Evolutionary conservation across 192 early-diverging fungal species (phyloP), one percentile per base, ranked within the genome.

Genomic region (Coemansia sp.): DNA sequence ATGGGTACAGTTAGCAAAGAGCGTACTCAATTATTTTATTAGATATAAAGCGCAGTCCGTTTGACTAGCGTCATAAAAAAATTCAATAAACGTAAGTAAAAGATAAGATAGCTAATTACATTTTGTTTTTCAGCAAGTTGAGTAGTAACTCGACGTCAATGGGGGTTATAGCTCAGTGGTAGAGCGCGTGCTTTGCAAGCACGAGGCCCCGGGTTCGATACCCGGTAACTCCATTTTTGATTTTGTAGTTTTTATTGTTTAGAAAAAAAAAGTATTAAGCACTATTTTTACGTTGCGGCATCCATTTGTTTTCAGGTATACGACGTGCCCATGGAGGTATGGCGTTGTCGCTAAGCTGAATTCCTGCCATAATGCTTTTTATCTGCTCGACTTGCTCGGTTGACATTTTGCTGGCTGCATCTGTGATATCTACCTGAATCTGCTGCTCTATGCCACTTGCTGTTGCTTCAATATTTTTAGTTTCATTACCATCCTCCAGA

Each of bases 241-340:
- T 65, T 27, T 56, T 64, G 16, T 4, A 9, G n/a, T 9, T 9
- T 48, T 58, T 51, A 14, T 65, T 60, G 6, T 38, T 31, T 31
- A 31, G 4, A 31, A 31, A 38, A 38, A 44, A 44, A 16, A 16
- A 44, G 16, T 2, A 44, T 0, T 44, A 16, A 16, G 1, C 16
- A 38, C 60, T 47, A 31, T 41, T 55, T 34, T 53, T 69, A 60
- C 69, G 63, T n/a, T 34, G 24, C 23, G 77, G 77, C 67, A 80
- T 80, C 77, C 77, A 80, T 10, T 61, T 54, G 21, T 41, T 26
- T 49, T 80, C 77, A 3, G 77, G 77, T 12, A 80, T 50, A 18
- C 65, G 53, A 21, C 65, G 64, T 30, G 77, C 72, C 77, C 77
- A 80, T 24, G 67, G 71, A 0, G 77, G 77, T 9, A 74, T 65